Conservation (phyloP, 1,284 basidiomycete genomes). For the Austroboletus novae-zelandiae region DNA sequence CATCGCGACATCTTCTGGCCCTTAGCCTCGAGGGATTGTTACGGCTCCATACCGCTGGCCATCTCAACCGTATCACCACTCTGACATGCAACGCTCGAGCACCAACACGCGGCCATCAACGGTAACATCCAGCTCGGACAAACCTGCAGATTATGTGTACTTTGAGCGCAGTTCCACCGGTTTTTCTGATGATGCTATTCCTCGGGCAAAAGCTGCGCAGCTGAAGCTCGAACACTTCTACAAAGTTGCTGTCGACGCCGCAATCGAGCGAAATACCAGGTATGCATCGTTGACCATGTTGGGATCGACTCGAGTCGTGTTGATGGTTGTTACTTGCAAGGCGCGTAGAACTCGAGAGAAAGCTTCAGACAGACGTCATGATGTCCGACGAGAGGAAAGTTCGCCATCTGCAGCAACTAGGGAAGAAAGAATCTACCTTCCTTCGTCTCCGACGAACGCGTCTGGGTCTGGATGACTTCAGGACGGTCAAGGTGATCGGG, state of each 20-base stretch:
- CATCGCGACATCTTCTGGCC: slow-evolving; percentile 16
- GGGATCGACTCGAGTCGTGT: background rate
- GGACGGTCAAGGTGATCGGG: slow-evolving; percentile 92
- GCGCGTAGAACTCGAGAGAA: slow-evolving; percentile 82
- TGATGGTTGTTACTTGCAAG: slow-evolving; percentile 38
- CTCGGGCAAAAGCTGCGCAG: slow-evolving; percentile 85
- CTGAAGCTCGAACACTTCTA: slow-evolving; percentile 91
- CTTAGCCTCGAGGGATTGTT: background rate
- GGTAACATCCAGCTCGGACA: slow-evolving; percentile 22
- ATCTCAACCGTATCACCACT: background rate
- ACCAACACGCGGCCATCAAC: slow-evolving; percentile 30
- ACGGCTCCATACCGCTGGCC: background rate
- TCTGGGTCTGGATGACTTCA: slow-evolving; percentile 85
- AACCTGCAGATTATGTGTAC: slow-evolving; percentile 70
- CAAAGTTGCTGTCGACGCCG: slow-evolving; percentile 88
- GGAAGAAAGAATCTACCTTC: slow-evolving; percentile 82
- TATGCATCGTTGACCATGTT: slow-evolving; percentile 32
- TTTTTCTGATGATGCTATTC: slow-evolving; percentile 73
- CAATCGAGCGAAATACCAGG: slow-evolving; percentile 87
- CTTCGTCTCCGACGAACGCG: slow-evolving; percentile 78
- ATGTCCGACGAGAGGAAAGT: slow-evolving; percentile 77
- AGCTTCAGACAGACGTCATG: slow-evolving; percentile 60
- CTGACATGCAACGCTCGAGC: slow-evolving; percentile 30
- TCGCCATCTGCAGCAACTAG: slow-evolving; percentile 77
- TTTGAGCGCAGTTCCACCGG: slow-evolving; percentile 73